Base-by-base conservation (phyloP, 2,329 filamentous ascomycete species). In the Ambrosiella xylebori region DNA sequence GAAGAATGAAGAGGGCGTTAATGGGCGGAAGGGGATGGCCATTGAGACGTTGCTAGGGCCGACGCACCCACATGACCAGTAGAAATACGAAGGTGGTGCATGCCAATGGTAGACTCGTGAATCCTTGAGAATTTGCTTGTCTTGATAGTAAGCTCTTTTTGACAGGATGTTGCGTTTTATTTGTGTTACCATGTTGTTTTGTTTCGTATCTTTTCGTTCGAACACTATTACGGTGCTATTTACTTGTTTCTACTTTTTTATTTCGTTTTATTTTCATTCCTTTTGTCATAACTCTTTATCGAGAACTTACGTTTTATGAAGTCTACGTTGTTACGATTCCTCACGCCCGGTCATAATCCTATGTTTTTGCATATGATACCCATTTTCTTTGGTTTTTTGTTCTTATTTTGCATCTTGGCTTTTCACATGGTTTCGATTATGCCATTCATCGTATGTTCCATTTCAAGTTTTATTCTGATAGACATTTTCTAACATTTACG, bases 11-110 rank as follows among this genome's bases (percentile, higher is more conserved):
- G 47, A 51, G 19, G n/a, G n/a, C 2, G 47, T 9, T 8, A 51
- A 51, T 38, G 17, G 50, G 5, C 51, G 57, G 11, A 54, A 58
- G n/a, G 51, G 55, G 15, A 59, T 59, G 58, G 47, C 58, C 12
- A 59, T 59, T 19, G 37, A 56, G 19, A 41, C 58, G 7, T 44
- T 59, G 3, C 12, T 59, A 19, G 54, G 39, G 2, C 41, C 57
- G 19, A 50, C 51, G 17, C 37, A 19, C 8, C 53, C 36, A 11
- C 50, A 36, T 11, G 27, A 27, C 27, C 27, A 27, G 27, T 41
- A 41, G 39, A 41, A 12, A 11, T 41, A 12, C 11, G 39, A 41
- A n/a, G 39, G 27, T 27, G n/a, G 39, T 55, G 40, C 35, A 4
- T 55, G 17, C 12, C 19, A 17, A 44, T 27, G 8, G 15, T 36